phyloP scores from a whole-genome alignment of 2,329 filamentous ascomycete genomes.

The Exophiala calicioides region DNA sequence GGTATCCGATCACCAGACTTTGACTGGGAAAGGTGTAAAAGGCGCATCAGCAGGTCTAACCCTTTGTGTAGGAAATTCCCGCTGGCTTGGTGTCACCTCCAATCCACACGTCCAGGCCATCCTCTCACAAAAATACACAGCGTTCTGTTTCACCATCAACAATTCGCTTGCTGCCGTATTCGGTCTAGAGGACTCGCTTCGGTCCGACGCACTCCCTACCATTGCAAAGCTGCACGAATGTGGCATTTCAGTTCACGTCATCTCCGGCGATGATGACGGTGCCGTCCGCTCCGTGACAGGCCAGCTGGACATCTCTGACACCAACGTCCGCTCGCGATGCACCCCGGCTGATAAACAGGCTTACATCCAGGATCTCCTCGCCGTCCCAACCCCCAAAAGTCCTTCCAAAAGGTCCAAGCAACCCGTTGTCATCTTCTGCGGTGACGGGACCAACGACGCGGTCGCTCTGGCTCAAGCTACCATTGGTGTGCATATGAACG shows the following conservation, averaged over 20 bases:
- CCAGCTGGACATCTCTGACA: conserved; percentile 40
- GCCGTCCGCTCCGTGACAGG: conserved; percentile 53
- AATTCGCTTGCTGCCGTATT: conserved; percentile 48
- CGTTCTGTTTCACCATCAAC: conserved; percentile 60
- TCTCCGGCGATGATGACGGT: conserved; percentile 58
- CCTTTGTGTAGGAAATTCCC: conserved; percentile 30
- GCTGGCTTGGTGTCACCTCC: conserved; percentile 40
- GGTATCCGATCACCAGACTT: conserved; percentile 30
- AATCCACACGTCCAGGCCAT: conserved; percentile 37
- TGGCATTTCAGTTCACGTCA: conserved; percentile 54
- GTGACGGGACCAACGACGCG: conserved; percentile 80
- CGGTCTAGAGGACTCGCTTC: conserved; percentile 51
- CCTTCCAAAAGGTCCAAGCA: too few relatives aligned
- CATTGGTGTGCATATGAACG: conserved; percentile 70
- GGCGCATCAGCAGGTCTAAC: conserved; percentile 9
- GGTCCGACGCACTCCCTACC: conserved; percentile 53
- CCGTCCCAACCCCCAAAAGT: too few relatives aligned
- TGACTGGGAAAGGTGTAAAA: conserved; percentile 37
- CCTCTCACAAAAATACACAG: conserved; percentile 48
- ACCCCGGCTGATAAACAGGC: conserved; percentile 58
- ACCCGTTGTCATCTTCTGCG: conserved; percentile 63
- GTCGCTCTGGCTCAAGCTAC: conserved; percentile 69
- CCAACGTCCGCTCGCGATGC: conserved; percentile 49
- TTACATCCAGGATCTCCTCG: conserved; percentile 32
- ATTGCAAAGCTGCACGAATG: conserved; percentile 53